These are phyloP conservation scores for Torulaspora globosa DNA, from an alignment of 1,139 yeast genomes.

Conservation along the genomic window DNA sequence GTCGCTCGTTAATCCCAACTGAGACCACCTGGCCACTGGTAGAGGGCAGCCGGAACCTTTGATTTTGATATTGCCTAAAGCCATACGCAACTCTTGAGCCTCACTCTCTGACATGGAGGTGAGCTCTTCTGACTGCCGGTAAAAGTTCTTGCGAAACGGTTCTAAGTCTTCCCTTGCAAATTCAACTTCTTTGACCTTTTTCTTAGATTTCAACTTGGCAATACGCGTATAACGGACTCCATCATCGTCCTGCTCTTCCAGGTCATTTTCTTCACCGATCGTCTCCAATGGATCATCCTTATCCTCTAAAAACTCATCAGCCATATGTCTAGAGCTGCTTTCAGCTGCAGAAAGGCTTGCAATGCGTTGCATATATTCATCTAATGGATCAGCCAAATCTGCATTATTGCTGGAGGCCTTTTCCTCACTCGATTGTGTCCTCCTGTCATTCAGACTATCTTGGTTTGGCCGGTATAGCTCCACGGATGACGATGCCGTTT, in stretches of 20 bases:
- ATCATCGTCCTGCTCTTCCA: conserved; percentile 29
- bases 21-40: conserved; percentile 77
- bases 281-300: conserved; percentile 12
- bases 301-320: conserved; percentile 15
- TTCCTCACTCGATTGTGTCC: background rate
- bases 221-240: conserved; percentile 35
- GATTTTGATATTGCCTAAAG: conserved; percentile 60
- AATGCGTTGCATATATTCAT: conserved; percentile 30
- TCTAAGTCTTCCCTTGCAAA: conserved; percentile 48
- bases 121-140: conserved; percentile 59
- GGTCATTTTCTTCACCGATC: conserved; percentile 5
- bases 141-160: conserved; percentile 60
- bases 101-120: conserved; percentile 47
- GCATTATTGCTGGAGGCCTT: background rate
- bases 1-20: conserved; percentile 66
- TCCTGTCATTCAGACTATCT: background rate
- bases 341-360: background rate
- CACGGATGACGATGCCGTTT: conserved; percentile 5
- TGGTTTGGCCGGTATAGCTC: conserved; percentile 21
- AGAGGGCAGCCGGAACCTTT: conserved; percentile 56
- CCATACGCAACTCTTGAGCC: conserved; percentile 50
- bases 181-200: conserved; percentile 44
- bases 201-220: conserved; percentile 41
- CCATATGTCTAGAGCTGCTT: background rate
- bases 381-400: conserved; percentile 28